Evolutionary conservation across 768 basidiomycete species (phyloP).

Genomic region (Pleurotus sapidus): DNA sequence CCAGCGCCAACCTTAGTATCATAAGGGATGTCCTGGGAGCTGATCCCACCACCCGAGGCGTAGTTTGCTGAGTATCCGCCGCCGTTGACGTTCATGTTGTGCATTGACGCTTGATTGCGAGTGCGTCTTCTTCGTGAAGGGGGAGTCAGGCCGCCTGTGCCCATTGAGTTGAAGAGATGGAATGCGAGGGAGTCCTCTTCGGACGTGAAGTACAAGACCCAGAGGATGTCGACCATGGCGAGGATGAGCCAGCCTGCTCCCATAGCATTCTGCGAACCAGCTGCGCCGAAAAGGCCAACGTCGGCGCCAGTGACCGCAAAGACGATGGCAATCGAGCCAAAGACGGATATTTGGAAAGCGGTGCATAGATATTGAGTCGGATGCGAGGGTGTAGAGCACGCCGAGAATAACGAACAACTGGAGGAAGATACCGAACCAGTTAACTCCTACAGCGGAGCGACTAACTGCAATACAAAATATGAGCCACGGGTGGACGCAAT

Average conservation of each 20-base stretch:
- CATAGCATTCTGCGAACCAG: slow-evolving; percentile 69
- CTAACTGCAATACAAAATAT: slow-evolving; percentile 25
- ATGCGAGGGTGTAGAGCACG: slow-evolving; percentile 75
- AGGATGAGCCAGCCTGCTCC: slow-evolving; percentile 94
- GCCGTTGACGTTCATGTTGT: slow-evolving; percentile 60
- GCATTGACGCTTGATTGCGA: slow-evolving; percentile 56
- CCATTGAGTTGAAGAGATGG: slow-evolving; percentile 84
- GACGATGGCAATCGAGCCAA: slow-evolving; percentile 84
- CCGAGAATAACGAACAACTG: slow-evolving; percentile 71
- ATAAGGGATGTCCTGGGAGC: slow-evolving; percentile 60
- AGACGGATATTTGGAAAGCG: slow-evolving; percentile 87
- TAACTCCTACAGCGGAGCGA: slow-evolving; percentile 49
- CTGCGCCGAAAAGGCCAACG: slow-evolving; percentile 56
- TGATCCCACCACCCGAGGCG: slow-evolving; percentile 66
- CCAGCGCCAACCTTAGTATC: slow-evolving; percentile 59
- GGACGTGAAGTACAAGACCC: slow-evolving; percentile 96
- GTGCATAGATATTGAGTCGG: slow-evolving; percentile 90
- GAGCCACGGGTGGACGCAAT: neutral
- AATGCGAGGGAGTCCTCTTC: slow-evolving; percentile 89
- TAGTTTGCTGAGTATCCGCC: slow-evolving; percentile 68
- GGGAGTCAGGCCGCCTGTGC: slow-evolving; percentile 80
- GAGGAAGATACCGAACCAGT: slow-evolving; percentile 87
- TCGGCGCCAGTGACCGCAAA: slow-evolving; percentile 80
- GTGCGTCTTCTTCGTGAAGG: slow-evolving; percentile 79
- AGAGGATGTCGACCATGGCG: slow-evolving; percentile 87